Evolutionary conservation across 108 stramenopile species (phyloP), one percentile per base, ranked within the genome.

Genomic region (Epithemia pelagica): DNA sequence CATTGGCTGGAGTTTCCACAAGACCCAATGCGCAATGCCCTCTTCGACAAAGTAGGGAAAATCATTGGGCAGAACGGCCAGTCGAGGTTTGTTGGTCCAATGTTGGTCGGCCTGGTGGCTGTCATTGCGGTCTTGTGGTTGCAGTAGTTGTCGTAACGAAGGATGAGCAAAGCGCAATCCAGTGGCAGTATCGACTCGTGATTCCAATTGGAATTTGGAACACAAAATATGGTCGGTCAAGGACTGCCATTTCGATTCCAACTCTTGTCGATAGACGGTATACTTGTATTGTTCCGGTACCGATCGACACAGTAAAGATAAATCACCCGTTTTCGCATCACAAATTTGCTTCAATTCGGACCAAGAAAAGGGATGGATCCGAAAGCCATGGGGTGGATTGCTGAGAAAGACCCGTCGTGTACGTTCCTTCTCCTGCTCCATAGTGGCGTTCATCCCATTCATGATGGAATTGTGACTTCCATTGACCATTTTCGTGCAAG

Each of bases 231-330:
- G 30, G 28, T 61, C 29, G 10, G n/a, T 21, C 15, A 61, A 8
- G 21, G 27, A 28, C 21, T 31, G 3, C 61, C 61, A 61, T 5
- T 10, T 7, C 22, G 22, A 27, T 32, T 79, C 73, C 23, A 87
- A 68, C 25, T 75, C 28, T 29, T 61, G 63, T 32, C 70, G 65
- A 65, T 74, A 75, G 8, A 73, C 57, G 22, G 72, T 70, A 64
- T 91, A 91, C 0, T 68, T 58, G 30, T 59, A 59, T 66, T 82
- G 71, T 57, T 85, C 77, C 5, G 63, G 64, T 31, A 55, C 62
- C 24, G 81, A 80, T 23, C 90, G 79, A 31, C 85, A 82, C 0
- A 88, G 67, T 65, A 70, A 80, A 23, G 73, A 67, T 32, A 83
- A 59, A 67, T 83, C 37, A 15, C 37, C 37, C 5, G 10, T 15